Evolutionary conservation across 805 yeast species (phyloP).

Genomic region (Suhomyces sp.): DNA sequence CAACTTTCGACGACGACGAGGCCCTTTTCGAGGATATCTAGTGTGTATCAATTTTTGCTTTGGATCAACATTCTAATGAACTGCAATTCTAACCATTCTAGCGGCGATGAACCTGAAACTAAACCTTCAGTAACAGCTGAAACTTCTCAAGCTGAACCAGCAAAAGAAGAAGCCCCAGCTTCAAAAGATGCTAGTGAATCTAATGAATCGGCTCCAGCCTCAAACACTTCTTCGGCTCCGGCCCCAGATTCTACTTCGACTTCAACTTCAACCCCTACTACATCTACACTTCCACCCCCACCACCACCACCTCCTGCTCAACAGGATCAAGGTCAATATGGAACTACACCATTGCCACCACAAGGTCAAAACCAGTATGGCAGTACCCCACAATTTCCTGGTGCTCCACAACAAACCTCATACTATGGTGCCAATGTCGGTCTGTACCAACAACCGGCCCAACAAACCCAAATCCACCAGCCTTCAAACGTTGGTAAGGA

Average conservation of each 20-base stretch:
- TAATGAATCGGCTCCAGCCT: conserved; percentile 2
- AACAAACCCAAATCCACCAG: conserved; percentile 16
- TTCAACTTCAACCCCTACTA: neutral
- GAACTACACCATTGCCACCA: no score
- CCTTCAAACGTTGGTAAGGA: conserved; percentile 47
- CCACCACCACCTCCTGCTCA: conserved; percentile 5
- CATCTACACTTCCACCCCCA: conserved; percentile 7
- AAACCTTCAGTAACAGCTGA: no score
- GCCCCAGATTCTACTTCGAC: neutral
- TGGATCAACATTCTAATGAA: neutral
- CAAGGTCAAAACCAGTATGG: conserved; percentile 9
- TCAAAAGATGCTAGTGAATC: neutral
- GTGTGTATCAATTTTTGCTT: conserved; percentile 20
- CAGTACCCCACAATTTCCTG: conserved; percentile 18
- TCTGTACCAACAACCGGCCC: conserved; percentile 8
- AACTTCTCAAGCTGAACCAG: conserved; percentile 5
- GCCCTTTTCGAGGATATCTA: conserved; percentile 92
- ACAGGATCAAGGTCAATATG: conserved; percentile 1
- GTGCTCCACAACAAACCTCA: conserved; percentile 2
- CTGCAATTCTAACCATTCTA: conserved; percentile 8
- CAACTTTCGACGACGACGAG: conserved; percentile 80
- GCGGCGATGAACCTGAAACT: conserved; percentile 12
- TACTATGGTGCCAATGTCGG: conserved; percentile 1
- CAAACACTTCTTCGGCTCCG: no score
- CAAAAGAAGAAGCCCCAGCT: conserved; percentile 1